Evolutionary conservation across 202 grass and related monocot species (phyloP), one percentile per base, ranked within the genome.

Genomic region (Brachypodium distachyon): DNA sequence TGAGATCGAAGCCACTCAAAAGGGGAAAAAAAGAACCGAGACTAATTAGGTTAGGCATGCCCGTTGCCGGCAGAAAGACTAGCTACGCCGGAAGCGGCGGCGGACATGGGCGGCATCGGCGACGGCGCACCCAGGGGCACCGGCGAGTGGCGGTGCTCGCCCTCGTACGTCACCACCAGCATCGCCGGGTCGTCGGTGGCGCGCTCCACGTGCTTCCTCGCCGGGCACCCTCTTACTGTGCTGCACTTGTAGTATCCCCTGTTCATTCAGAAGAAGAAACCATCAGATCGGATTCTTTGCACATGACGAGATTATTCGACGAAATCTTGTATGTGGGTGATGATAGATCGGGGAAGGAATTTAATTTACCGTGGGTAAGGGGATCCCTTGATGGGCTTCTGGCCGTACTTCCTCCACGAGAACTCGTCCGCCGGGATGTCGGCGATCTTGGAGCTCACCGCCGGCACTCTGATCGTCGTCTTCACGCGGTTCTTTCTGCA

Each of bases 211-310:
- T 99, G 96, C 85, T 99, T 99, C 86, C 96, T 56, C 0, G 92
- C 96, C 16, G 96, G 92, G 71, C 96, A 99, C 0, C 96, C 96
- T 0, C 92, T 58, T 7, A 96, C 87, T 0, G 84, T 90, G 87
- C 96, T 99, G 78, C 96, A 99, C 86, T 89, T 99, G 81, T 99
- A 99, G 86, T 99, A 99, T 1, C 92, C 92, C 38, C 96, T 95
- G 89, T n/a, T n/a, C n/a, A n/a, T n/a, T n/a, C n/a, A 34, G 56
- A 55, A 13, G 4, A 0, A 61, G 0, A 8, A 1, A 1, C 0
- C 0, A 5, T 10, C 0, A n/a, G 1, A 1, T 86, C 83, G 77
- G 82, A 77, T 80, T 19, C 3, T n/a, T 49, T 48, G 46, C 26
- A 22, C 11, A 7, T 0, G 2, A 1, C 1, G 9, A 3, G 12